Evolutionary conservation across 164 flowering plant species (phyloP).

Genomic region (Amborella trichopoda): DNA sequence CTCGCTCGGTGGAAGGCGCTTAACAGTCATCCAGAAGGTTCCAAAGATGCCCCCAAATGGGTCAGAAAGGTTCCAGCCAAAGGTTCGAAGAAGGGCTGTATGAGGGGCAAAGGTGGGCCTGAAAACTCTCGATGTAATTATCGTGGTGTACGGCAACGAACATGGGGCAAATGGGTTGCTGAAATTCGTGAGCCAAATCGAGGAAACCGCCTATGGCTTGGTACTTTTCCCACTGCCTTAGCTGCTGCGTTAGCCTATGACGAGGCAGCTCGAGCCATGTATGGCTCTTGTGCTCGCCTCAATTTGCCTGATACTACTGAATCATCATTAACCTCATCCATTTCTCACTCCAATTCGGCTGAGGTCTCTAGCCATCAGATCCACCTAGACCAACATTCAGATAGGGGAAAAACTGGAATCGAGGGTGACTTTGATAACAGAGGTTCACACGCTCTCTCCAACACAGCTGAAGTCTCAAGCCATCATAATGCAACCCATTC

Average conservation of each 20-base stretch:
- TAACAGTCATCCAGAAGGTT: constrained; percentile 21
- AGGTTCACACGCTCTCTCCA: no score
- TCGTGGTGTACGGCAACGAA: constrained; percentile 85
- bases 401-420: no score
- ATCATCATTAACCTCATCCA: neutral
- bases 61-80: constrained; percentile 44
- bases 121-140: constrained; percentile 40
- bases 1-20: constrained; percentile 53
- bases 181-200: constrained; percentile 60
- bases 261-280: constrained; percentile 48
- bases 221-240: constrained; percentile 35
- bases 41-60: constrained; percentile 11
- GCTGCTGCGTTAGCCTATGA: constrained; percentile 60
- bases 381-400: no score
- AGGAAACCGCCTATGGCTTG: constrained; percentile 53
- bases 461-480: no score
- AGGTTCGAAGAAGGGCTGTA: constrained; percentile 82
- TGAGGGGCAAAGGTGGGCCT: constrained; percentile 89
- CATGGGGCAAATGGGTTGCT: constrained; percentile 91
- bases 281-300: constrained; percentile 39
- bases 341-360: no score
- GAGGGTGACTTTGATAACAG: no score
- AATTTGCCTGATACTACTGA: constrained; percentile 19
- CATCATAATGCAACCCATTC: no score
- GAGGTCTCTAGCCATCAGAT: no score